Evolutionary conservation across 2,329 filamentous ascomycete genomes (phyloP).

Genomic region (Hymenoscyphus fructigenus): DNA sequence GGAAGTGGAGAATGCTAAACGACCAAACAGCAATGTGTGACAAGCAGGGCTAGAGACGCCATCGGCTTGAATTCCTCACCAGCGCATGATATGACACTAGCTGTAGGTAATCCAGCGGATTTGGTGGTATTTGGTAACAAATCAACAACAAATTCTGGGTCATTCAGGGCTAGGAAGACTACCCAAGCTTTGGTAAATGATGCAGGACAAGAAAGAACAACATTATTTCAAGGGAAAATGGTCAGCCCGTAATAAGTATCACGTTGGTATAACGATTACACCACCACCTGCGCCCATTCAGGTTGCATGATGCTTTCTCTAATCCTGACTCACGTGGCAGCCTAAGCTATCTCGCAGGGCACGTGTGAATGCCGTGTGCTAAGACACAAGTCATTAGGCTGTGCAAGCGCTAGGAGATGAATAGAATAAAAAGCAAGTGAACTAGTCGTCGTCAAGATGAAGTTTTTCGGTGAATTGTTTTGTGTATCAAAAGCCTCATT

Average conservation of each 20-base stretch:
- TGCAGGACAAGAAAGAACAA: conserved; percentile 29
- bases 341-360: background rate
- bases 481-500: background rate
- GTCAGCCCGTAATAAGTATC: conserved; percentile 20
- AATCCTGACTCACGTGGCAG: conserved; percentile 23
- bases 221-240: conserved; percentile 28
- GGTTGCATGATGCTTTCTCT: background rate
- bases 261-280: background rate
- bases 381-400: conserved; percentile 1
- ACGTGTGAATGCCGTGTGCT: background rate
- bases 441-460: background rate
- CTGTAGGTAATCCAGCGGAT: conserved; percentile 30
- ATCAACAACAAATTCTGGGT: conserved; percentile 11
- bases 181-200: conserved; percentile 35
- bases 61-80: conserved; percentile 27
- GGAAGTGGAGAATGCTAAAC: conserved; percentile 14
- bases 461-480: background rate
- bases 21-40: conserved; percentile 32
- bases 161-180: conserved; percentile 31
- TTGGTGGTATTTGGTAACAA: conserved; percentile 33
- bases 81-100: conserved; percentile 21
- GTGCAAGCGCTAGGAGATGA: background rate
- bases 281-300: background rate
- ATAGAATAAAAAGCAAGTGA: background rate
- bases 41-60: conserved; percentile 32